Percentiles rank a stretch among this genome's conserved stretches.
Evolutionary conservation across 345 rosid species (phyloP).

Genomic region (Citrus trifoliata): DNA sequence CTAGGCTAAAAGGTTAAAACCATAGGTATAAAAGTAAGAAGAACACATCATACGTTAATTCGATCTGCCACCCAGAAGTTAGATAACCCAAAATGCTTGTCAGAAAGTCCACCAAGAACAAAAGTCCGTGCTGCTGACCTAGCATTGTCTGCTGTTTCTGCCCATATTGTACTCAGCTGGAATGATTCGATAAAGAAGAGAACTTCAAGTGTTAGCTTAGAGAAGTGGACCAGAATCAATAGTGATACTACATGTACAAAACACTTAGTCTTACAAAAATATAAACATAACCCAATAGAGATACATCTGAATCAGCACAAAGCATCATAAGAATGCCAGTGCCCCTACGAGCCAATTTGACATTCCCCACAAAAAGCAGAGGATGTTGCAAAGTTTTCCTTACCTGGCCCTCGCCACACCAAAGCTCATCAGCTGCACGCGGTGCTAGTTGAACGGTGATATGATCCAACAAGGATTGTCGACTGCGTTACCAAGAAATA

Average conservation of each 20-base stretch:
- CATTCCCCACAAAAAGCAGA: background rate
- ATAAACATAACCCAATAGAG: background rate
- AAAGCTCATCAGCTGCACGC: slow-evolving; percentile 96
- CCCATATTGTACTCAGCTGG: slow-evolving; percentile 97
- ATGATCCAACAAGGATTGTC: slow-evolving; percentile 87
- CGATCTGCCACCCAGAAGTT: slow-evolving; percentile 83
- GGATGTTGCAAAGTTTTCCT: slow-evolving; percentile 18
- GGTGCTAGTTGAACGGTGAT: slow-evolving; percentile 95
- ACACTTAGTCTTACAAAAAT: background rate
- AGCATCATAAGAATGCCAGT: background rate
- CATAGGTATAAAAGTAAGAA: background rate
- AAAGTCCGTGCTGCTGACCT: slow-evolving; percentile 81
- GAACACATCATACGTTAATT: slow-evolving; percentile 54
- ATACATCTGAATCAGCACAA: background rate
- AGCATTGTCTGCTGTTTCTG: slow-evolving; percentile 91
- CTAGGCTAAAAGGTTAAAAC: background rate
- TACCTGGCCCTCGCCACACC: slow-evolving; percentile 86
- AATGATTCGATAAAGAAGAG: slow-evolving; percentile 18
- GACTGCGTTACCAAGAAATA: slow-evolving; percentile 40
- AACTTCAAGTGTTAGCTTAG: slow-evolving; percentile 4
- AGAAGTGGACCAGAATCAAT: slow-evolving; percentile 1
- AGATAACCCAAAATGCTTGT: slow-evolving; percentile 70
- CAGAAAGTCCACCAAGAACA: slow-evolving; percentile 89
- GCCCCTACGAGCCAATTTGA: background rate
- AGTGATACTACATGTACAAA: background rate